Evolutionary conservation across 768 basidiomycete genomes (phyloP).

Genomic region (Myochromella boudieri): DNA sequence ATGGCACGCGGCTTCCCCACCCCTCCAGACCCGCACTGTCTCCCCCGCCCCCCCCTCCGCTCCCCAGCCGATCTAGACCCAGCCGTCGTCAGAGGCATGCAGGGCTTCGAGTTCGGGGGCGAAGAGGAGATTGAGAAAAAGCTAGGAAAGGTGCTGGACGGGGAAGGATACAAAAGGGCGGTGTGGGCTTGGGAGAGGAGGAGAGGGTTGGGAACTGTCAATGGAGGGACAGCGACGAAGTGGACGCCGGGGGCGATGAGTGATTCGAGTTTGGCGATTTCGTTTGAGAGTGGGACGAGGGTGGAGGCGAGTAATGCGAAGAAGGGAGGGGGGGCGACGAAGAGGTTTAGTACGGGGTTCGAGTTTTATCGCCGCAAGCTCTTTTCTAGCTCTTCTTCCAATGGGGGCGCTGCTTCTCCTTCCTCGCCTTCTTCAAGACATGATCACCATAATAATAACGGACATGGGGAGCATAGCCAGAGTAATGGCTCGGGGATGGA

Average conservation of each 20-base stretch:
- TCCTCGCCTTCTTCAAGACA: constrained; percentile 56
- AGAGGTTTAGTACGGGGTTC: constrained; percentile 93
- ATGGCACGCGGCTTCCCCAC: constrained; percentile 86
- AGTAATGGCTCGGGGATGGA: constrained; percentile 25
- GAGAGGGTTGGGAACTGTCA: constrained; percentile 31
- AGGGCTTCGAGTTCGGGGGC: constrained; percentile 94
- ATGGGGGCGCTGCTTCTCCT: constrained; percentile 39
- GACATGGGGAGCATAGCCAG: not conserved
- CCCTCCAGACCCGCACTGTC: constrained; percentile 80
- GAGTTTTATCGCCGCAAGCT: constrained; percentile 93
- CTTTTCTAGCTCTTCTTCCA: constrained; percentile 63
- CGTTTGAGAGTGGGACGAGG: constrained; percentile 42
- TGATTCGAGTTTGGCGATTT: constrained; percentile 69
- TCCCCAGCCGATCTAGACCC: constrained; percentile 87
- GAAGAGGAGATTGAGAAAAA: constrained; percentile 82
- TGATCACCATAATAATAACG: not conserved
- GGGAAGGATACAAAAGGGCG: constrained; percentile 73
- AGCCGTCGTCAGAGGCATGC: constrained; percentile 86
- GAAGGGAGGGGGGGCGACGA: constrained; percentile 48
- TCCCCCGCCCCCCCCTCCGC: constrained; percentile 87
- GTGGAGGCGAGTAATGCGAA: constrained; percentile 29
- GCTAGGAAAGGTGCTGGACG: constrained; percentile 70
- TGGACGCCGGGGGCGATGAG: constrained; percentile 58
- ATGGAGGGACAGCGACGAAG: constrained; percentile 24
- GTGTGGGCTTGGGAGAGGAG: constrained; percentile 80